Evolutionary conservation across 2,329 filamentous ascomycete species (phyloP), one percentile per base, ranked within the genome.

Genomic region (Diaporthe vexans): DNA sequence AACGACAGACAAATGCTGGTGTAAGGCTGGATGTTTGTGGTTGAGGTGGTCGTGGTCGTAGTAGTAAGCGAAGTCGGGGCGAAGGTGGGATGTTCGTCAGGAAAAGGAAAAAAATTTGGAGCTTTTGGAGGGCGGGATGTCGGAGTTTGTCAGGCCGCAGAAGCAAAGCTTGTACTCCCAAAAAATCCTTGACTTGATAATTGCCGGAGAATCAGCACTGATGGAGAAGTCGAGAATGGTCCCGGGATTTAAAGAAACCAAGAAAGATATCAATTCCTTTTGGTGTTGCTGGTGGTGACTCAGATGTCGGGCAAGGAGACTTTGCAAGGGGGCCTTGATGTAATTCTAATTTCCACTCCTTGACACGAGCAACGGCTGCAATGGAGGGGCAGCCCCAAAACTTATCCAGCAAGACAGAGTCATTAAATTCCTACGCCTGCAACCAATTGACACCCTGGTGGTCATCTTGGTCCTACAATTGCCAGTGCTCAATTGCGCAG

Each of bases 81-180:
- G 40, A 71, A 61, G n/a, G 56, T 61, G 56, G 56, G 69, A 61
- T 71, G 56, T 46, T 15, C 35, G 51, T 37, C 26, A 26, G 24
- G 9, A 33, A 52, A 48, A 26, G 29, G 46, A 51, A 71, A 75
- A 75, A 75, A 71, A 37, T 75, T 71, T 71, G 68, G 71, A 63
- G 71, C 57, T 65, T 65, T 37, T 61, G 57, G 46, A 33, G 35
- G 43, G 46, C 46, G 43, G 48, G 58, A n/a, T 46, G 37, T 57
- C 63, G 63, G 59, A 57, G 71, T 71, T 67, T 71, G 71, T 75
- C 40, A 73, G 71, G 13, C 59, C 71, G 69, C 73, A 73, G 56
- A 21, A 33, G 33, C 46, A 37, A 35, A 40, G 26, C 21, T 56
- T 61, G 73, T 74, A 52, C 51, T n/a, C n/a, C 58, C 37, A 43